phyloP scores from a whole-genome alignment of 1,284 basidiomycete species.

The Cutaneotrichosporon dermatis region DNA sequence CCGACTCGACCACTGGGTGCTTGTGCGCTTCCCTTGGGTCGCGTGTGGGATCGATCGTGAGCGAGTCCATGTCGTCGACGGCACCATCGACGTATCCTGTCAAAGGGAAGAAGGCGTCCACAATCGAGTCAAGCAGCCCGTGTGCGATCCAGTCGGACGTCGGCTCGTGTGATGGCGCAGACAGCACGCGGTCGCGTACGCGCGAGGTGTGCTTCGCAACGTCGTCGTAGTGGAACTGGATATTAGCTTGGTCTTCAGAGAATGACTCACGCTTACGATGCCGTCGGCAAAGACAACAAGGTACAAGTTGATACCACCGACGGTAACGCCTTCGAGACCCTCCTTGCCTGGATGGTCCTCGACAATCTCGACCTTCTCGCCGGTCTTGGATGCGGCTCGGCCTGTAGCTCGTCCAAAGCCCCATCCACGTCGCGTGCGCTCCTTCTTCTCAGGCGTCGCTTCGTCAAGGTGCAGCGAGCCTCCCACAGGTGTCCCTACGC shows the following conservation, averaged over 20 bases:
- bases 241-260: conserved; percentile 1
- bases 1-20: background rate
- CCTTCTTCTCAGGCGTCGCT: conserved; percentile 15
- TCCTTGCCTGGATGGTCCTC: conserved; percentile 56
- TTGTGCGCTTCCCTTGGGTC: conserved; percentile 8
- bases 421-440: conserved; percentile 33
- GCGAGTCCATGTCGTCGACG: conserved; percentile 68
- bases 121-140: conserved; percentile 85
- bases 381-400: conserved; percentile 27
- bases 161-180: conserved; percentile 6
- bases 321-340: conserved; percentile 57
- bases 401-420: conserved; percentile 38
- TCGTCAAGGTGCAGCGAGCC: background rate
- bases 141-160: conserved; percentile 86
- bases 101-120: conserved; percentile 89
- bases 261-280: conserved; percentile 72
- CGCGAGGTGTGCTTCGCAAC: conserved; percentile 79
- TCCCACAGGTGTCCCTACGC: background rate
- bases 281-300: conserved; percentile 82
- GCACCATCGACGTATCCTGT: conserved; percentile 78
- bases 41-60: conserved; percentile 55
- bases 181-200: conserved; percentile 65
- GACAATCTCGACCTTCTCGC: conserved; percentile 55
- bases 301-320: conserved; percentile 82
- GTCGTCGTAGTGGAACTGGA: conserved; percentile 87